Conservation (phyloP, 306 rosid genomes). For the Clitoria ternatea region DNA sequence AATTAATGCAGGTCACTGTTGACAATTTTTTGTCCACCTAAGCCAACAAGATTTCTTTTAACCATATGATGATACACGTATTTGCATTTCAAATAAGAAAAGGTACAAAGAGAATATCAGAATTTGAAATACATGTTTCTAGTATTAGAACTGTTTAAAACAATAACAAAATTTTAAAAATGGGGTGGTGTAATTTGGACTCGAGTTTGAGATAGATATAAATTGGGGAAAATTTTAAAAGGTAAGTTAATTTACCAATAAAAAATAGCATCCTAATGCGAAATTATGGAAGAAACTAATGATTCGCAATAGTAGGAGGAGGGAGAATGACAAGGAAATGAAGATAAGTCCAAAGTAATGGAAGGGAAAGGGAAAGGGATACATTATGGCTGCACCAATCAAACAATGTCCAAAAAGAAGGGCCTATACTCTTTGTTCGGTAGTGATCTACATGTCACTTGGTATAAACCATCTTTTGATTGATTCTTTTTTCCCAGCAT, state of each 20-base stretch:
- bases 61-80: background rate
- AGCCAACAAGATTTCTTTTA: no score
- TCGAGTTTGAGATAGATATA: no score
- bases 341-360: conserved; percentile 22
- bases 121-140: background rate
- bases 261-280: no score
- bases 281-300: conserved; percentile 21
- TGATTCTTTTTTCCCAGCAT: no score
- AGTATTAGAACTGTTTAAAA: no score
- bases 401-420: conserved; percentile 17
- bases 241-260: no score
- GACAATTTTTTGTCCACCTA: no score
- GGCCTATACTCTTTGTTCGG: background rate
- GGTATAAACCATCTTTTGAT: conserved; percentile 15
- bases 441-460: background rate
- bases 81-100: background rate
- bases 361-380: background rate
- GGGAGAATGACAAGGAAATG: conserved; percentile 23
- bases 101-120: background rate
- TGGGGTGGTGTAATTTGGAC: no score
- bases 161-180: no score
- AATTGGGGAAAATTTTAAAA: no score
- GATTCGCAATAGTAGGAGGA: conserved; percentile 28
- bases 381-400: conserved; percentile 22
- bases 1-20: no score